Base-by-base conservation (phyloP, 768 basidiomycete genomes). In the Termitomyces sp. region DNA sequence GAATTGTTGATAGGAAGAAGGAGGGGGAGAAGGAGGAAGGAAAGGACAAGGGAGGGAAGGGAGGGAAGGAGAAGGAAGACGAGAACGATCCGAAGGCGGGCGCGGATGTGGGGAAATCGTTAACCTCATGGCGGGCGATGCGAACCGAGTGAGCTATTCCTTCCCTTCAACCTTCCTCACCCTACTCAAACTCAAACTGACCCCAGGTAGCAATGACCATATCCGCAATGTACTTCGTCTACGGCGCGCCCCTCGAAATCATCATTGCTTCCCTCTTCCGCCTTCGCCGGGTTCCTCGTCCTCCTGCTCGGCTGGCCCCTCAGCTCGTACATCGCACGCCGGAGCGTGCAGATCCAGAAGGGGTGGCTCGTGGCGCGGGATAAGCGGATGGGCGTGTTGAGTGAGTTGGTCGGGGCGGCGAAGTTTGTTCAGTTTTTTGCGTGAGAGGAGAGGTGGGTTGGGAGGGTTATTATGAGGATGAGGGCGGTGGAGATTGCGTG, bases 71-170 rank as follows among this genome's bases (percentile, higher is more conserved):
- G 35, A n/a, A n/a, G n/a, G 71, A 71, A 33, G 75, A 72, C 11
- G 78, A 74, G 66, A 78, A 81, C 49, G 81, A 91, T 35, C 84
- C 87, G 1, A 88, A 84, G 65, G 83, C 88, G 0, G 90, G 92
- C 16, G 94, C 94, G 8, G 91, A 94, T 70, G 80, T 91, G 13
- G 94, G 94, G 13, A 94, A 95, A 92, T 96, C 56, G 91, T 95
- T 58, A 92, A 93, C 65, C 74, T 95, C 39, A 96, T 96, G 92
- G 86, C 90, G 15, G 86, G 84, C 7, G 91, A 93, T 69, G 86
- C 87, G 2, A 89, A 87, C 67, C 75, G 80, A 52, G 80, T 84
- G 51, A 42, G n/a, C n/a, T 69, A 38, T 32, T 16, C 33, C 16
- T 36, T 4, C 48, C 22, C n/a, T 32, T 46, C 55, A 39, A 53